Evolutionary conservation across 805 yeast genomes (phyloP).

Genomic region (Yarrowia hollandica): DNA sequence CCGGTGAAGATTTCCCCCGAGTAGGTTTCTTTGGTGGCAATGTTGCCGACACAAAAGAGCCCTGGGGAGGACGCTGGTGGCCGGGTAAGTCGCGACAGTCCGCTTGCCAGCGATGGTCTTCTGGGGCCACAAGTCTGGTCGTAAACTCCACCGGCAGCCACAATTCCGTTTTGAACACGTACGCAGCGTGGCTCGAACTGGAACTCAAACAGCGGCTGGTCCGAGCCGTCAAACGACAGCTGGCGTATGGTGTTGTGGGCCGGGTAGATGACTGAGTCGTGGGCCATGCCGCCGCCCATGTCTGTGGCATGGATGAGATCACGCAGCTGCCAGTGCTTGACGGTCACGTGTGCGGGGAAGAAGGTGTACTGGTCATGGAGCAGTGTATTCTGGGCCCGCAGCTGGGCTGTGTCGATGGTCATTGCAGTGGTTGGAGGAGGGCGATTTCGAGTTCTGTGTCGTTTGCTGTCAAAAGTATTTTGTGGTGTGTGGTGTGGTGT

Average conservation of each 20-base stretch:
- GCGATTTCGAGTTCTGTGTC: neutral
- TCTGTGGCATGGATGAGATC: constrained; percentile 61
- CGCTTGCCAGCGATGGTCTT: constrained; percentile 38
- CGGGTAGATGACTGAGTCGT: constrained; percentile 56
- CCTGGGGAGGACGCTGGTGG: constrained; percentile 49
- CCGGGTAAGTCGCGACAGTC: constrained; percentile 11
- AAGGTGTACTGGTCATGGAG: constrained; percentile 28
- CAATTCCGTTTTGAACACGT: constrained; percentile 51
- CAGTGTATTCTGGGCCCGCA: constrained; percentile 23
- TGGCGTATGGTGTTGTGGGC: constrained; percentile 53
- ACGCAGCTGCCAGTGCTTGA: constrained; percentile 74
- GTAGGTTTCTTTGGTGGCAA: constrained; percentile 49
- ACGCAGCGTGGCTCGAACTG: constrained; percentile 73
- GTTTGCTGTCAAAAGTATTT: too few relatives aligned
- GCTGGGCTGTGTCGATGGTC: constrained; percentile 27
- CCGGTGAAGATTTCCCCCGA: constrained; percentile 59
- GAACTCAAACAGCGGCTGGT: constrained; percentile 49
- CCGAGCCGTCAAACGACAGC: constrained; percentile 46
- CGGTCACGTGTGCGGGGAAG: constrained; percentile 20
- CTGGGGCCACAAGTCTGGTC: constrained; percentile 39
- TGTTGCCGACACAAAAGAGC: constrained; percentile 57
- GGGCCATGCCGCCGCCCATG: constrained; percentile 34
- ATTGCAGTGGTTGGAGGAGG: neutral
- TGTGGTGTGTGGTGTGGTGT: neutral
- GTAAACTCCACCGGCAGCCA: constrained; percentile 56